Evolutionary conservation across 768 basidiomycete species (phyloP), one percentile per base, ranked within the genome.

Genomic region (Grammothele lineata): DNA sequence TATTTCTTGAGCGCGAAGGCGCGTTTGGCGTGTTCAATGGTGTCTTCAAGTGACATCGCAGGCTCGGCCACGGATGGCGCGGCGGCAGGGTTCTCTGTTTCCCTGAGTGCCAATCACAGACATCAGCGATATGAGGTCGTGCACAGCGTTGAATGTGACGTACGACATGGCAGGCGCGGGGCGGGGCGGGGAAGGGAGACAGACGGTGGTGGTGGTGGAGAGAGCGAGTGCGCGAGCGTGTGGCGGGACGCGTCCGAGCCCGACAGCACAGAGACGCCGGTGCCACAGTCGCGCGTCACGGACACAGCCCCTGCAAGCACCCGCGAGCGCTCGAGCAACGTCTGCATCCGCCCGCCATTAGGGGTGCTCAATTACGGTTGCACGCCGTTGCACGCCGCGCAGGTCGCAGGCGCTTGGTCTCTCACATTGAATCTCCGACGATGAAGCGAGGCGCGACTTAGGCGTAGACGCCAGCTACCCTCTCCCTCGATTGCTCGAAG

Each of bases 1-100:
- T 82, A 93, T 65, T 90, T 88, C 62, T 75, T 78, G 61, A 93
- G 78, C 23, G 92, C 90, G 66, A 90, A 89, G 2, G 90, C 89
- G 71, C 89, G 87, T 73, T 87, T 87, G 1, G 85, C 90, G 51
- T 81, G 85, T 60, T 89, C 88, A 45, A 92, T 70, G 9, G 76
- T 72, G 38, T 68, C 76, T 56, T 84, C 81, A 47, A 85, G 51
- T 38, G 56, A 41, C 49, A 50, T 19, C 12, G 53, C 37, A 7
- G 40, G 42, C 12, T 40, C 43, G 36, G 41, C 43, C 17, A 50
- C 22, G 37, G 53, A 23, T 35, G 58, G 14, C 21, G 48, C 43
- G 51, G 51, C 38, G 32, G 46, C 38, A 45, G 51, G 25, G 33
- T 40, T 47, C 39, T 43, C 42, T 22, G 51, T 32, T 23, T 45